Evolutionary conservation across 345 rosid species (phyloP), one percentile per base, ranked within the genome.

Genomic region (Tarenaya hassleriana): DNA sequence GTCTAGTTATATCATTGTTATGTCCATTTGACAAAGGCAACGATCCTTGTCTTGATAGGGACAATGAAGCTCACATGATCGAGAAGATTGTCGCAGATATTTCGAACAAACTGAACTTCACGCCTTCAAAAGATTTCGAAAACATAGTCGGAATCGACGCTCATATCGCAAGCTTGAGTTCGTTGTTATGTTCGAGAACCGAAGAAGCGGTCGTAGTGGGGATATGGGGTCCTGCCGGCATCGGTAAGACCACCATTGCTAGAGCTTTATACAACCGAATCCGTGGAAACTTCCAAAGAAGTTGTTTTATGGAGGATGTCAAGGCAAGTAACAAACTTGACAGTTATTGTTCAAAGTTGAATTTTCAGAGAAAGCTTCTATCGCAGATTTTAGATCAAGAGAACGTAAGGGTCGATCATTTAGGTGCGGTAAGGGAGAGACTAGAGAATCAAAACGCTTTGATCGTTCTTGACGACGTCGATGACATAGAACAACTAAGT

Each of bases 381-480:
- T 31, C 34, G 3, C 34, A 9, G 2, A 47, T 29, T 12, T 21
- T 29, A 14, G 12, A 27, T 16, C 18, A 47, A 4, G n/a, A 24
- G 6, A 12, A 50, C 18, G 4, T 50, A 1, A 16, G 10, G 29
- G 33, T 52, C 7, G 1, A 0, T 35, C 43, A 52, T 21, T 38
- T 38, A 4, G 34, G n/a, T 16, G 19, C 6, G n/a, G 4, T 1
- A 1, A 5, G n/a, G 14, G 19, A 52, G 3, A 52, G 7, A 15
- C 8, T 52, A 16, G 20, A 19, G 14, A 16, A 38, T 4, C 10
- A 21, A 1, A 52, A 52, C 11, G 46, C 18, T 10, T 2, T 38
- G 10, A 4, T 21, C 0, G 33, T 52, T 38, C 33, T 52, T 8
- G 57, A 52, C 37, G 57, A 14, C 1, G 46, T 52, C 17, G 57